A percentile compares a stretch with the other conserved stretches of the same genome.
phyloP scores from a whole-genome alignment of 345 rosid genomes.

The Citrus cavaleriei region DNA sequence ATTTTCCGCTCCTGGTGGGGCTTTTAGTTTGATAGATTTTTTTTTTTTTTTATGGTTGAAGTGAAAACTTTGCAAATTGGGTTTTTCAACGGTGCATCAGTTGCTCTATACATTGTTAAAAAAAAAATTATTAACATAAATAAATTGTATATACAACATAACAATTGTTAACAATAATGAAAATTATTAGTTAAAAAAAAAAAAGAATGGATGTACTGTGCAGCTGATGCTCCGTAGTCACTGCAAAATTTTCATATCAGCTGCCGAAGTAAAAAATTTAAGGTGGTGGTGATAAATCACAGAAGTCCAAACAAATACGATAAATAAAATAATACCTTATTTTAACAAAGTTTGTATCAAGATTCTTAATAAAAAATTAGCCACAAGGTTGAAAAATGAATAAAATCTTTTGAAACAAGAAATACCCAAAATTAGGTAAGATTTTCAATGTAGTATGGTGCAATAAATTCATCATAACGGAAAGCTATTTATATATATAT shows the following conservation, averaged over 20 bases:
- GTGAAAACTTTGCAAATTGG: neutral
- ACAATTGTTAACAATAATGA: no score
- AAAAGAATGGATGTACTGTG: no score
- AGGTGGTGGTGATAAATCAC: neutral
- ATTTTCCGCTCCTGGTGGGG: conserved; percentile 19
- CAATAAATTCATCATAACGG: conserved; percentile 24
- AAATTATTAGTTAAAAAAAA: no score
- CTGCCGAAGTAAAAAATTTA: neutral
- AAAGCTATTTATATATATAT: neutral
- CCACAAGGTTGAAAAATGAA: conserved; percentile 3
- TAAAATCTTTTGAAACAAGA: conserved; percentile 9
- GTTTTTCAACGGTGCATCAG: no score
- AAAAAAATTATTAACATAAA: no score
- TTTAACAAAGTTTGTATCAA: conserved; percentile 15
- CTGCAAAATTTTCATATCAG: neutral
- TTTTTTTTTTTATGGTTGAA: neutral
- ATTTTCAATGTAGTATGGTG: conserved; percentile 4
- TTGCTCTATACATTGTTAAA: no score
- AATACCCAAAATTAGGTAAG: conserved; percentile 15
- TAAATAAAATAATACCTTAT: conserved; percentile 1
- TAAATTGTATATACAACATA: no score
- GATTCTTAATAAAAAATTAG: conserved; percentile 24
- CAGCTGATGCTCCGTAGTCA: no score
- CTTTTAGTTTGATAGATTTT: conserved; percentile 4
- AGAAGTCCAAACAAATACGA: neutral